These are phyloP conservation scores for Taxillus chinensis DNA, from an alignment of 164 flowering plant genomes.

Conservation along the genomic window DNA sequence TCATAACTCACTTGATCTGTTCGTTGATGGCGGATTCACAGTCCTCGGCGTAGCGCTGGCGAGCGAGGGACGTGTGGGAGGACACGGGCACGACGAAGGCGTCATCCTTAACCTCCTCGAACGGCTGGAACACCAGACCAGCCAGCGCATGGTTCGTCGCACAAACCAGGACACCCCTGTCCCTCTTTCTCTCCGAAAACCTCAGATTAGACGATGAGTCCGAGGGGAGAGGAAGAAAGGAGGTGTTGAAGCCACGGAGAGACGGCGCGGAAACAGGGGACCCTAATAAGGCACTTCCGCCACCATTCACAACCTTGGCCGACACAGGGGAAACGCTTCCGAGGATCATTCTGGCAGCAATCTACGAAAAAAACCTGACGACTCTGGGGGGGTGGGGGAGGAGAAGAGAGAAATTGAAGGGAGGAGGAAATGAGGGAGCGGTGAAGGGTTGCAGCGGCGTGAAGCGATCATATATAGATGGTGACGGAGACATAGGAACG, in stretches of 20 bases:
- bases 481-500: background rate
- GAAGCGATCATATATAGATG: background rate
- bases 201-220: background rate
- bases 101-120: conserved; percentile 27
- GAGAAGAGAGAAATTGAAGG: background rate
- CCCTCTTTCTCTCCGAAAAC: background rate
- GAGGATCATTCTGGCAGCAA: conserved; percentile 12
- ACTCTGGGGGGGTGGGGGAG: background rate
- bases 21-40: conserved; percentile 28
- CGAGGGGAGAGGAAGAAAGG: too few species aligned
- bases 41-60: conserved; percentile 16
- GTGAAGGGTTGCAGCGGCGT: background rate
- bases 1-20: conserved; percentile 26
- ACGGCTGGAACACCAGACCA: conserved; percentile 23
- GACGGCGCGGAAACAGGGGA: too few species aligned
- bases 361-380: background rate
- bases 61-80: conserved; percentile 22
- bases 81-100: conserved; percentile 12
- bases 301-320: conserved; percentile 1
- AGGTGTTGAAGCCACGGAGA: too few species aligned
- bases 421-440: background rate
- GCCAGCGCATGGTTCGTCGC: conserved; percentile 1
- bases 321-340: conserved; percentile 9
- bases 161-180: background rate
- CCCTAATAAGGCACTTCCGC: too few species aligned